phyloP scores from a whole-genome alignment of 148 eudicot species.

The Amaranthus hypochondriacus region DNA sequence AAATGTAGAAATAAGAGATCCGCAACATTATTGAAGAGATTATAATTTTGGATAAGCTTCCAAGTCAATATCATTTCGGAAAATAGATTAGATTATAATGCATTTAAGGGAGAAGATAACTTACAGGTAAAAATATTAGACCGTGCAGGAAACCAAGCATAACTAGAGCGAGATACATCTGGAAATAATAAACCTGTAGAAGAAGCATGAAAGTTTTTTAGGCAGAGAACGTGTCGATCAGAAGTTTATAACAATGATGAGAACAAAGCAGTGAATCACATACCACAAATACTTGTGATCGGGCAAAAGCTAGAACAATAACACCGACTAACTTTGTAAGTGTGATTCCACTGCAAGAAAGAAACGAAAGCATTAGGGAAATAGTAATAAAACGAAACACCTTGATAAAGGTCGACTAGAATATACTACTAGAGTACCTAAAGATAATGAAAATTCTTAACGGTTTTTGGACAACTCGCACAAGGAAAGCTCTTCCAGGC shows the following conservation, averaged over 20 bases:
- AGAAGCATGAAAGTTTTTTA: not conserved
- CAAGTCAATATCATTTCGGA: no score
- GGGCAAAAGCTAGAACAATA: conserved; percentile 83
- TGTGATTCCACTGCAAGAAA: conserved; percentile 82
- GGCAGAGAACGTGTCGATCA: not conserved
- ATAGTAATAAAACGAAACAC: not conserved
- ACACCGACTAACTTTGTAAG: conserved; percentile 96
- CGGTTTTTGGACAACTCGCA: not conserved
- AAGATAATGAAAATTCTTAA: not conserved
- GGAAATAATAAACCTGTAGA: conserved; percentile 93
- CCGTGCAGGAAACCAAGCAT: conserved; percentile 98
- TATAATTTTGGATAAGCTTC: no score
- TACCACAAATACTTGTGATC: conserved; percentile 97
- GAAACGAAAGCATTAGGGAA: not conserved
- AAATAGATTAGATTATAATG: not conserved
- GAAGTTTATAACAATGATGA: not conserved
- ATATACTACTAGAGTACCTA: not conserved
- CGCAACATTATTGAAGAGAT: no score
- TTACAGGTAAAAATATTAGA: conserved; percentile 89
- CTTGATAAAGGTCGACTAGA: not conserved
- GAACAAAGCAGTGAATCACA: conserved; percentile 12
- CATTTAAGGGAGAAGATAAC: conserved; percentile 20
- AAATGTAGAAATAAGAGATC: no score
- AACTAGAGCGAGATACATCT: conserved; percentile 92
- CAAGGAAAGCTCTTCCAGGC: not conserved